Evolutionary conservation across 1,284 basidiomycete genomes (phyloP), one percentile per base, ranked within the genome.

Genomic region (Neolentinus lepideus): DNA sequence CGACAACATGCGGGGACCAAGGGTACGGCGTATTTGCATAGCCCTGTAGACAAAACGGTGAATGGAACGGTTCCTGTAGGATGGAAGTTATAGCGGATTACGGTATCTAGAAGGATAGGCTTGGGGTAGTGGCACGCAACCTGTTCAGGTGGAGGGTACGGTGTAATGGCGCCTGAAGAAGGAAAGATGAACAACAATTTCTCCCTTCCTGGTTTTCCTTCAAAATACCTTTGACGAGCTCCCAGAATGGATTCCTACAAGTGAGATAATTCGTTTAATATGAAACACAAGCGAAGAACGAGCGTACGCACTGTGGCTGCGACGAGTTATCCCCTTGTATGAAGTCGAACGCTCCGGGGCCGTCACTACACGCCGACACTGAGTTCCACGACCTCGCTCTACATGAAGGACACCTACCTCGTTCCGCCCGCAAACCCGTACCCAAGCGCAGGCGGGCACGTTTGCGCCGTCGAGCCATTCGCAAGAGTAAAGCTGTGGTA

Each of bases 301-400:
- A 48, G 53, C 24, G 43, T 52, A 66, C 79, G 57, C 68, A 84
- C 78, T 79, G 82, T 3, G 77, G 70, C 14, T 64, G 62, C 6
- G 83, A 82, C 9, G 79, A 75, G 66, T 91, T 91, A 60, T 81
- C 76, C 2, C 90, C 89, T 71, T 92, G 90, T 27, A 84, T 71
- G 62, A 92, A 92, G 66, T 92, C 88, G 60, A 92, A 88, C 0
- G 83, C 83, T 14, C 91, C 90, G 0, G 91, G 90, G 0, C 91
- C 90, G 66, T 90, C 88, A 19, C 84, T 88, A 58, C 52, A 29
- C 47, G 45, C 22, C 27, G 10, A 26, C 45, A 35, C 25, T 38
- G 25, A n/a, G 6, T n/a, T n/a, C 38, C 29, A 12, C 29, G 29
- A 6, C 3, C 38, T 43, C 38, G 33, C 16, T 16, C 12, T n/a